phyloP scores from a whole-genome alignment of 345 rosid genomes.

The Populus ilicifolia region DNA sequence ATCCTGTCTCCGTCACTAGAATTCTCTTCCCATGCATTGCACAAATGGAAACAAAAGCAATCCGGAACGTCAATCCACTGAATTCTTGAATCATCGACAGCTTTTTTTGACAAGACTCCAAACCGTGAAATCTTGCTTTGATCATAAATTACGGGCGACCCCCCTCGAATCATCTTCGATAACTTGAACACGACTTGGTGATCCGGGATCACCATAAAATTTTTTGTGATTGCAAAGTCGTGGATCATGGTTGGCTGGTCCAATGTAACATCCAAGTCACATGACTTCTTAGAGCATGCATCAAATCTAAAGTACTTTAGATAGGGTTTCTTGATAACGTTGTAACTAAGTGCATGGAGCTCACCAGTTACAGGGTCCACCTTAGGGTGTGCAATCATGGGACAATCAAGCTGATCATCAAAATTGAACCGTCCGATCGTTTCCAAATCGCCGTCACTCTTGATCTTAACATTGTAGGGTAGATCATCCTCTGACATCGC shows the following conservation, averaged over 20 bases:
- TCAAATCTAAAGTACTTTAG: slow-evolving; percentile 55
- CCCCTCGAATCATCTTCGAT: slow-evolving; percentile 59
- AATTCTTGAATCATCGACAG: slow-evolving; percentile 36
- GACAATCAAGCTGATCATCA: slow-evolving; percentile 42
- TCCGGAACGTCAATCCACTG: slow-evolving; percentile 54
- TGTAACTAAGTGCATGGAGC: slow-evolving; percentile 56
- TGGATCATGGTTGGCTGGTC: slow-evolving; percentile 62
- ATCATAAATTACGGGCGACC: slow-evolving; percentile 68
- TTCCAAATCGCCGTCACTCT: slow-evolving; percentile 47
- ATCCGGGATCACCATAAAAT: slow-evolving; percentile 57
- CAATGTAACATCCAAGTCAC: slow-evolving; percentile 46
- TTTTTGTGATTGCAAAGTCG: slow-evolving; percentile 63
- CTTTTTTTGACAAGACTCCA: slow-evolving; percentile 43
- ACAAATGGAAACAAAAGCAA: slow-evolving; percentile 69
- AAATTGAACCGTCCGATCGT: slow-evolving; percentile 59
- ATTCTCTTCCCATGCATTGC: slow-evolving; percentile 77
- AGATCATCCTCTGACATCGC: slow-evolving; percentile 87
- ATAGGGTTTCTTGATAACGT: slow-evolving; percentile 49
- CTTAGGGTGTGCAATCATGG: slow-evolving; percentile 80
- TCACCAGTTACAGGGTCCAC: slow-evolving; percentile 60
- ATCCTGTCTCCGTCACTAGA: slow-evolving; percentile 32
- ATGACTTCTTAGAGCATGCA: slow-evolving; percentile 42
- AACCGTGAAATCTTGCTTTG: slow-evolving; percentile 46
- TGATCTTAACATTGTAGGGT: slow-evolving; percentile 57
- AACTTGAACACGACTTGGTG: slow-evolving; percentile 74